A percentile compares a stretch with the other conserved stretches of the same genome.
phyloP scores from a whole-genome alignment of 768 basidiomycete genomes.

The Macrolepiota dolichaula region DNA sequence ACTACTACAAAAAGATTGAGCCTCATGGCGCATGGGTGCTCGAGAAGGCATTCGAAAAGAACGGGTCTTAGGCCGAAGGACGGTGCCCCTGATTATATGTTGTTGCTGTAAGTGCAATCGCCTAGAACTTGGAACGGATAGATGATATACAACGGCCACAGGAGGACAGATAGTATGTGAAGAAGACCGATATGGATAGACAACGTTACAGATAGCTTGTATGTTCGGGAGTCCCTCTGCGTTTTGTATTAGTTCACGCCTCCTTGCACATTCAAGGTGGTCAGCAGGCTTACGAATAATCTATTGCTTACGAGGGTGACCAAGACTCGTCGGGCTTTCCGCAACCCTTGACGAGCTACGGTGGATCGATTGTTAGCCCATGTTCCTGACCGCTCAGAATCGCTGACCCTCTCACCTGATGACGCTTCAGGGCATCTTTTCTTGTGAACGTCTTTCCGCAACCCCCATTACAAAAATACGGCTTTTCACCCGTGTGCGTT shows the following conservation, averaged over 20 bases:
- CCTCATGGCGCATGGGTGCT: constrained; percentile 88
- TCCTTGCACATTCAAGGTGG: not conserved
- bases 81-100: not conserved
- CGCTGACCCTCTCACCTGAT: constrained; percentile 54
- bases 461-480: constrained; percentile 77
- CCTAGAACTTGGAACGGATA: not conserved
- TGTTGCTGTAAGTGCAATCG: constrained; percentile 5
- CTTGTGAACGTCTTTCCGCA: constrained; percentile 87
- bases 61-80: not conserved
- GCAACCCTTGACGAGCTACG: constrained; percentile 73
- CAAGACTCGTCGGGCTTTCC: constrained; percentile 62
- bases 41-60: constrained; percentile 38
- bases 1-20: constrained; percentile 87
- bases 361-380: constrained; percentile 13
- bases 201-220: not conserved
- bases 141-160: not conserved
- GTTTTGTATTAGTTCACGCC: not conserved
- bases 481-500: constrained; percentile 84
- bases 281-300: not conserved
- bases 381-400: constrained; percentile 8
- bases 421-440: constrained; percentile 83
- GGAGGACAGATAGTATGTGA: not conserved
- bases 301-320: constrained; percentile 18
- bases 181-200: not conserved
- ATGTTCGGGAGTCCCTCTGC: not conserved